Base-by-base conservation (phyloP, 2,329 filamentous ascomycete genomes). In the Talaromyces pinophilus region DNA sequence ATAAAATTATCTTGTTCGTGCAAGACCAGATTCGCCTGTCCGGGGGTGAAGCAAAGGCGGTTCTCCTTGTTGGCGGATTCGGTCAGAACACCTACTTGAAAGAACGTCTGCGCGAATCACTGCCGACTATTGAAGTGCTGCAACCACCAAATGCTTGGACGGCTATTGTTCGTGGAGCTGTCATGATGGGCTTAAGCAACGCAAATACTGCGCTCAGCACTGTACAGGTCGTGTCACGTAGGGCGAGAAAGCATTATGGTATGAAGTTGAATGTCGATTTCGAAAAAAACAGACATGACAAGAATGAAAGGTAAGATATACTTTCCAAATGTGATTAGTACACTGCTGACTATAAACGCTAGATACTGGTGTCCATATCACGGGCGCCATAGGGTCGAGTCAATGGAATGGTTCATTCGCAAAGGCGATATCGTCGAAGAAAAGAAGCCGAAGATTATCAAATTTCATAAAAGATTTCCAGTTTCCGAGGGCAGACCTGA, bases 221-320 rank as follows among this genome's bases (percentile, higher is more conserved):
- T 10, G 28, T 55, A 19, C 28, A 55, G 52, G 25, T 55, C 17
- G 52, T 55, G 13, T 55, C 52, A 35, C 52, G 28, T 11, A 33
- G 25, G 30, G 52, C 52, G 28, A 30, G 52, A 55, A 55, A 55
- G 28, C 52, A 55, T 55, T 55, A 55, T 55, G 52, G 52, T 55
- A 55, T 55, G 28, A 33, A n/a, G 52, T 33, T 55, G 52, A 35
- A 55, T 55, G 15, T n/a, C 17, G 11, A 33, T n/a, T 55, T 10
- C 17, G 28, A 35, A 1, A 19, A n/a, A 33, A 10, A 6, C 3
- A 35, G 19, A n/a, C 52, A 55, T 19, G 30, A 55, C 52, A 19
- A 33, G 30, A 35, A 19, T 35, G 11, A 55, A 55, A 55, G 30
- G 52, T 33, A 55, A 33, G 17, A 55, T 10, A 30, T 17, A 35